These are phyloP conservation scores for Phlyctochytrium bullatum DNA, from an alignment of 192 early-diverging fungal species.

Conservation along the genomic window DNA sequence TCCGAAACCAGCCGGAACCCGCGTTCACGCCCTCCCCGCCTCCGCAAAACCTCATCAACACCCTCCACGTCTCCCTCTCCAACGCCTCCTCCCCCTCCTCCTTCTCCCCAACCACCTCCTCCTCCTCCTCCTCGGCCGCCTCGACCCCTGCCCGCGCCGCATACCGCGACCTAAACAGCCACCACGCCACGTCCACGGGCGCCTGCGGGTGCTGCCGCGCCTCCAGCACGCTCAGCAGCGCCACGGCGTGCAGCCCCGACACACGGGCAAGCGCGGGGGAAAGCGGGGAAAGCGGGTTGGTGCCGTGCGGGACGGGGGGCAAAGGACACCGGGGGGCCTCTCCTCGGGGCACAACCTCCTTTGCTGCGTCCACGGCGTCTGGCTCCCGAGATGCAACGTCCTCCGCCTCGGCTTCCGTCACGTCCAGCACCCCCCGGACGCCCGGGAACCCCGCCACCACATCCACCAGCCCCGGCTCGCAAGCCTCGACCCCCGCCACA, in stretches of 20 bases:
- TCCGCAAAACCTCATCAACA: too few relatives aligned
- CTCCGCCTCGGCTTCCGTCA: background rate
- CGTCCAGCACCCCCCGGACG: background rate
- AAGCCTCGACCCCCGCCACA: background rate
- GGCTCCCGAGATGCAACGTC: background rate
- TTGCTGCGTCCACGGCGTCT: background rate
- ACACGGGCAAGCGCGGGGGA: too few relatives aligned
- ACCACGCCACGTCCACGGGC: background rate
- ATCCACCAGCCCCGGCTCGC: background rate
- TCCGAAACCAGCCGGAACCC: too few relatives aligned
- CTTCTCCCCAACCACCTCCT: background rate
- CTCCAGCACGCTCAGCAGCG: background rate
- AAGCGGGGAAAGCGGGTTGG: too few relatives aligned
- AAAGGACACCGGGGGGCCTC: too few relatives aligned
- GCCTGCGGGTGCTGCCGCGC: background rate
- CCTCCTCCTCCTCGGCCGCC: slow-evolving; percentile 1
- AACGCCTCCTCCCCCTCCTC: background rate
- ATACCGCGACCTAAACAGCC: background rate
- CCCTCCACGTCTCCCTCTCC: background rate
- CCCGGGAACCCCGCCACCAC: background rate
- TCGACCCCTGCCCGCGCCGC: background rate
- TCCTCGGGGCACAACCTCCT: too few relatives aligned
- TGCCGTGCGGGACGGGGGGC: too few relatives aligned
- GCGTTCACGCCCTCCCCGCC: too few relatives aligned
- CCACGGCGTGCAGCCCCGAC: background rate